These are phyloP conservation scores for Camelina laxa DNA, from an alignment of 345 rosid genomes.

Conservation along the genomic window DNA sequence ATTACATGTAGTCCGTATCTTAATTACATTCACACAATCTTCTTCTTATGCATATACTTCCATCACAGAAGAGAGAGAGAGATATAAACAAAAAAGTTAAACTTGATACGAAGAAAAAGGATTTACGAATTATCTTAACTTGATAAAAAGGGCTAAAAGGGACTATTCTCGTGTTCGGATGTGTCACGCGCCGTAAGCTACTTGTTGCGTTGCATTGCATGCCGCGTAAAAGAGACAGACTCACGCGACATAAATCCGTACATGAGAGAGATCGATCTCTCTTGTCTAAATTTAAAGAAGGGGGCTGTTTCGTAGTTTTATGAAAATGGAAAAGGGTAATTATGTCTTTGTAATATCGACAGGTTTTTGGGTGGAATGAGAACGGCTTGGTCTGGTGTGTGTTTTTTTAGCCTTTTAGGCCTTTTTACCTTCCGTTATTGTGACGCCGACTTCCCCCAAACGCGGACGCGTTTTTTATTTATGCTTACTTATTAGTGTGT, in stretches of 20 bases:
- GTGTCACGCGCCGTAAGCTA: too few species aligned
- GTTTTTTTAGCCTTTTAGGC: neutral
- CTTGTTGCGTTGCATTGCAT: too few species aligned
- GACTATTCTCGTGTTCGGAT: too few species aligned
- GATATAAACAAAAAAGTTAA: too few species aligned
- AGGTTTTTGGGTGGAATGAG: constrained; percentile 14
- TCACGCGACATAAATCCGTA: constrained; percentile 23
- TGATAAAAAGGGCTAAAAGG: too few species aligned
- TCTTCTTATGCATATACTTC: neutral
- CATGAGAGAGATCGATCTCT: neutral
- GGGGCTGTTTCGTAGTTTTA: neutral
- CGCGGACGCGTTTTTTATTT: constrained; percentile 24
- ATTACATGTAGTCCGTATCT: neutral
- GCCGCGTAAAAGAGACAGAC: neutral
- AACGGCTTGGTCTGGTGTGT: neutral
- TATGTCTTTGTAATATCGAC: neutral
- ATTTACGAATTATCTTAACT: too few species aligned
- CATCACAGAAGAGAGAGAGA: too few species aligned
- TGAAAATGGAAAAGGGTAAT: neutral
- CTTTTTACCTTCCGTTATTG: constrained; percentile 13
- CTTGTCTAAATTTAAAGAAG: neutral
- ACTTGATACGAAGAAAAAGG: too few species aligned
- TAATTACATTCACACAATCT: constrained; percentile 10
- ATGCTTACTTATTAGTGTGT: neutral
- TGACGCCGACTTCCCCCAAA: constrained; percentile 40